Percentiles rank a stretch among this genome's conserved stretches.
Evolutionary conservation across 2,329 filamentous ascomycete species (phyloP).

Genomic region (Pseudogymnoascus sp.): DNA sequence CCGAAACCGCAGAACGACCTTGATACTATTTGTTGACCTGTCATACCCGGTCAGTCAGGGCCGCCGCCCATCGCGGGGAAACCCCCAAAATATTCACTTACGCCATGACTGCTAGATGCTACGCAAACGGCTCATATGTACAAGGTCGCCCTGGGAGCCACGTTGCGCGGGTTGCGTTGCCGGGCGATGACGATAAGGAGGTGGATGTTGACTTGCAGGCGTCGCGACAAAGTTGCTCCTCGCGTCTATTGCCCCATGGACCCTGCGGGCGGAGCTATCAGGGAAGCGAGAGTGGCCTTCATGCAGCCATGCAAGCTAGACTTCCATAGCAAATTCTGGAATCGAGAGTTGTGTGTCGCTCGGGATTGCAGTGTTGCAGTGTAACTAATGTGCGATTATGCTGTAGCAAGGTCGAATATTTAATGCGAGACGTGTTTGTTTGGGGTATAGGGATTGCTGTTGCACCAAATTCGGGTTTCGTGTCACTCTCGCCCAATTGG

Average conservation of each 20-base stretch:
- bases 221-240: constrained; percentile 8
- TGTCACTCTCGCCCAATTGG: background rate
- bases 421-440: constrained; percentile 5
- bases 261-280: background rate
- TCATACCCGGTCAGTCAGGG: background rate
- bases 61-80: background rate
- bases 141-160: constrained; percentile 5
- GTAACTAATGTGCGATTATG: background rate
- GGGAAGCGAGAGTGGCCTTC: constrained; percentile 4
- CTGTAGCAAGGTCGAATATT: background rate
- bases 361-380: background rate
- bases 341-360: background rate
- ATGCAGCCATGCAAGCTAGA: background rate
- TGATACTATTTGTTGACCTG: constrained; percentile 53
- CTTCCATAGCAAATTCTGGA: background rate
- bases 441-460: background rate
- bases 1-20: constrained; percentile 95
- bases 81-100: background rate
- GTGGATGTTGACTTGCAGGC: background rate
- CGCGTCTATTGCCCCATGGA: background rate
- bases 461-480: background rate
- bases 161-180: constrained; percentile 2
- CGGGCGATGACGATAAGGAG: constrained; percentile 9
- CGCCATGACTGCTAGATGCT: constrained; percentile 8
- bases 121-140: background rate